Base-by-base conservation (phyloP, 2,329 filamentous ascomycete species). In the Arachnopeziza araneosa region DNA sequence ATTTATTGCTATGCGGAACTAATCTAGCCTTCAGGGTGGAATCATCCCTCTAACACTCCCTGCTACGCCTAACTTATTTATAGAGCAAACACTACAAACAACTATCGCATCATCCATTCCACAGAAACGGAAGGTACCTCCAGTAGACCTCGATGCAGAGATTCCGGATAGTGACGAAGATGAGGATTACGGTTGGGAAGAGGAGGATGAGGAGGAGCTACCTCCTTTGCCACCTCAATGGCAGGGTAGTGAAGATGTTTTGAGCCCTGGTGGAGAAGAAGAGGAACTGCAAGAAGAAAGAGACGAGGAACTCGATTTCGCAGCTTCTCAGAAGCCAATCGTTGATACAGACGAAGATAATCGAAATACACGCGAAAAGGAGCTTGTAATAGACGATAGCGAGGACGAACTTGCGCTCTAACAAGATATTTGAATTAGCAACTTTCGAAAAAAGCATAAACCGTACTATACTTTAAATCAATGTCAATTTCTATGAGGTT, bases 181-280 rank as follows among this genome's bases (percentile, higher is more conserved):
- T 61, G 87, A 90, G 64, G 84, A 89, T 68, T 90, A 90, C 68
- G 87, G 86, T 17, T 91, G 88, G 88, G 82, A 81, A 49, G 83
- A 88, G 56, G 82, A 84, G 52, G 85, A 87, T 66, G 86, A 88
- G 59, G 80, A 82, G 58, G 79, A 81, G 55, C 75, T 86, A 67
- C 83, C 84, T 12, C 76, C 75, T 2, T 81, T 80, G 73, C 84
- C 84, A n/a, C 83, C 83, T 9, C 84, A 87, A 70, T 87, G 83
- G 83, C 84, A 87, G 72, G 85, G 84, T 22, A 87, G 84, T 66
- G 84, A 88, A 67, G 85, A 87, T 68, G 75, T 86, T 52, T 74
- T 87, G 44, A 75, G 86, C 24, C 57, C 56, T 8, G 62, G 26
- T 7, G 64, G 65, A 5, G 63, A 63, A 12, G 62, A 57, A 2